Percentiles rank a stretch among this genome's conserved stretches.
Conservation (phyloP, 1,139 yeast genomes). For the Yamadazyma trypodendri region DNA sequence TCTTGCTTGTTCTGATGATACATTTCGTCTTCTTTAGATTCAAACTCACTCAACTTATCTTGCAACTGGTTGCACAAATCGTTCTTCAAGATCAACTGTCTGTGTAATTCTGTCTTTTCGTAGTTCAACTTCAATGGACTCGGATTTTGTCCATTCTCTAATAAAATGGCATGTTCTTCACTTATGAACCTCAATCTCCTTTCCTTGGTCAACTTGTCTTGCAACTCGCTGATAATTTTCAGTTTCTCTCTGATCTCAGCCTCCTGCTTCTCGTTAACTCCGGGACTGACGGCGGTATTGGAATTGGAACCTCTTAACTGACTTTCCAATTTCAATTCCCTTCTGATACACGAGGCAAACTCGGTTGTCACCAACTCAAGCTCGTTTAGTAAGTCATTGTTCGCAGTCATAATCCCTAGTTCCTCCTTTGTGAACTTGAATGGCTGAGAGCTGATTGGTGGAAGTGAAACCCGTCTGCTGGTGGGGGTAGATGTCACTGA, state of each 20-base stretch:
- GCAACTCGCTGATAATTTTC: constrained; percentile 48
- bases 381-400: constrained; percentile 58
- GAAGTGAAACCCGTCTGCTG: constrained; percentile 10
- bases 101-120: constrained; percentile 53
- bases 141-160: constrained; percentile 55
- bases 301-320: constrained; percentile 25
- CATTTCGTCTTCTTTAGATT: constrained; percentile 14
- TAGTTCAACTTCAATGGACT: constrained; percentile 56
- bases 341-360: constrained; percentile 64
- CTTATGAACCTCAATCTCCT: constrained; percentile 63
- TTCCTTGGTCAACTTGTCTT: constrained; percentile 61
- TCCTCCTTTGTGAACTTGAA: constrained; percentile 55
- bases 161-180: constrained; percentile 62
- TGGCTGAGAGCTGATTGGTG: constrained; percentile 9
- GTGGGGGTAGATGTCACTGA: constrained; percentile 15
- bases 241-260: constrained; percentile 44
- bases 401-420: constrained; percentile 59
- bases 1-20: constrained; percentile 14
- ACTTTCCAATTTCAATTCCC: constrained; percentile 61
- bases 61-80: constrained; percentile 45
- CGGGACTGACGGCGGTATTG: constrained; percentile 3
- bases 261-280: constrained; percentile 16
- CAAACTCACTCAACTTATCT: constrained; percentile 38
- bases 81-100: constrained; percentile 47
- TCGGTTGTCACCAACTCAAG: constrained; percentile 68